These are phyloP conservation scores for Nigrospora osmanthi DNA, from an alignment of 2,329 filamentous ascomycete species.

Conservation along the genomic window DNA sequence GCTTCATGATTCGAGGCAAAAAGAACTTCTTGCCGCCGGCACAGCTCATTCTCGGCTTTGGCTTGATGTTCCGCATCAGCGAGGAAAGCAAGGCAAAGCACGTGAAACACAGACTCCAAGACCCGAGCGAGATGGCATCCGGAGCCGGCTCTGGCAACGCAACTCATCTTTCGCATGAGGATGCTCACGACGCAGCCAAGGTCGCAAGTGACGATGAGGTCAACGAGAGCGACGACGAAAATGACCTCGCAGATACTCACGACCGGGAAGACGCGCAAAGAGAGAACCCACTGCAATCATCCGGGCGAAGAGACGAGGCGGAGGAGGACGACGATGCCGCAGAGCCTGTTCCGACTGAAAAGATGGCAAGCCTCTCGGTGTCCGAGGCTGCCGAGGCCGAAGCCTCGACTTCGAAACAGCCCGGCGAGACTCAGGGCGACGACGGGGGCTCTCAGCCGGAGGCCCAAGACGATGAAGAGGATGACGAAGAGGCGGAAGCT, in stretches of 20 bases:
- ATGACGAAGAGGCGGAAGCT: conserved; percentile 24
- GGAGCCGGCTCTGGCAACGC: background rate
- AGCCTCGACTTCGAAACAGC: conserved; percentile 6
- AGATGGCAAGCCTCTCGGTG: conserved; percentile 13
- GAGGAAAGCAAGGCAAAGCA: conserved; percentile 80
- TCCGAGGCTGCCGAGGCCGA: conserved; percentile 2
- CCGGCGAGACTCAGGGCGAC: conserved; percentile 18
- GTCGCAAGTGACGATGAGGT: conserved; percentile 19
- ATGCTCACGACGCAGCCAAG: conserved; percentile 7
- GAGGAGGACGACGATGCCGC: conserved; percentile 9
- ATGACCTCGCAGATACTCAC: conserved; percentile 19
- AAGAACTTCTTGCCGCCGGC: conserved; percentile 90
- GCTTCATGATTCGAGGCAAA: conserved; percentile 74
- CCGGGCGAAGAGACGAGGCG: conserved; percentile 12
- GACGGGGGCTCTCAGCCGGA: conserved; percentile 4
- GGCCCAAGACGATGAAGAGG: conserved; percentile 13
- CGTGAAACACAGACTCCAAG: conserved; percentile 57
- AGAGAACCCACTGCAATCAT: conserved; percentile 26
- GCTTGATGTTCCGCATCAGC: conserved; percentile 79
- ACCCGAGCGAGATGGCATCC: conserved; percentile 7
- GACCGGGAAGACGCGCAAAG: conserved; percentile 12
- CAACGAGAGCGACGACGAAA: conserved; percentile 21
- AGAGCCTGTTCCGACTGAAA: conserved; percentile 11
- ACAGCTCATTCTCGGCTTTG: conserved; percentile 81
- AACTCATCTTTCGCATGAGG: conserved; percentile 15